Base-by-base conservation (phyloP, 1,284 basidiomycete species). In the Nidula niveotomentosa region DNA sequence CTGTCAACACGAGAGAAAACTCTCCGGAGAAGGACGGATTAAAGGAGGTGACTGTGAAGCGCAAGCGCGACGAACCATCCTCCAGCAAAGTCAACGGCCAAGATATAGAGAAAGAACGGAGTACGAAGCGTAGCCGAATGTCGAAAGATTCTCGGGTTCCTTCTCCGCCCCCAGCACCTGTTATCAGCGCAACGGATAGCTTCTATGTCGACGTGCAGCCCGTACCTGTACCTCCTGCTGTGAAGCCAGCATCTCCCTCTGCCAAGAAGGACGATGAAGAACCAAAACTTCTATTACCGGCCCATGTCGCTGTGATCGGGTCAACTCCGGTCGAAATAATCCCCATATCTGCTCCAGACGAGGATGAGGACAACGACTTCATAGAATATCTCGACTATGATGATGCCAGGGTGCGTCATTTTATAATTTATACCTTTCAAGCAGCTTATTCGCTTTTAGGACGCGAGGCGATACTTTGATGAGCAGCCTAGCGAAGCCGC, bases 311-410 rank as follows among this genome's bases (percentile, higher is more conserved):
- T 8, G 70, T 90, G 1, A 68, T 82, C 51, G 76, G 75, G 17
- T 73, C 71, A 33, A 70, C 73, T 8, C 72, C 78, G 3, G 66
- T 76, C n/a, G 74, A 82, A 55, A 76, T 86, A 18, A 65, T 83
- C 6, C 68, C 72, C 6, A 68, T 72, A 23, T 60, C 74, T 6
- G 59, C 57, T 6, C 59, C 65, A 23, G 72, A 76, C 23, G 75
- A 76, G n/a, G 76, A 76, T 10, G 76, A 76, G 3, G 82, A 84
- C 8, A 81, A 84, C 4, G 79, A 80, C 59, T 88, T 81, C 60
- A 90, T 91, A 57, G 83, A 91, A 53, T 90, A 88, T 63, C 72
- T 91, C 39, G 88, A 90, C 61, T 87, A 85, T 57, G 87, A 88
- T 55, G 83, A 85, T 61, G 72, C 76, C 23, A 80, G 78, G 71